Percentiles rank a stretch among this genome's conserved stretches.
Evolutionary conservation across 306 rosid genomes (phyloP).

Genomic region (Canavalia gladiata): DNA sequence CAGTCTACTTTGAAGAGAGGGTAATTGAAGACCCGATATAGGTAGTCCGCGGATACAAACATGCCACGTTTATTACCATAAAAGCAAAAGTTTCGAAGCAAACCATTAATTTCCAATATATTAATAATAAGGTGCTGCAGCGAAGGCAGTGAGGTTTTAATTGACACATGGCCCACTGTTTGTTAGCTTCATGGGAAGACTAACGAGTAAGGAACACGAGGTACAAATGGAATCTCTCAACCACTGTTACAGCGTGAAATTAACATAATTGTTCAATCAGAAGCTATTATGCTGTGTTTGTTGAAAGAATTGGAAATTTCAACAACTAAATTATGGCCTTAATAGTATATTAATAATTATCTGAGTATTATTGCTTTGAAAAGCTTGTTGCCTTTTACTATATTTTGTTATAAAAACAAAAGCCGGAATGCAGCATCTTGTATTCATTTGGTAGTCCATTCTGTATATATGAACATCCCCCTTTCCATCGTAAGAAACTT

Average conservation of each 20-base stretch:
- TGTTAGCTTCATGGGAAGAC: conserved; percentile 41
- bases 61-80: conserved; percentile 56
- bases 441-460: background rate
- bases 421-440: background rate
- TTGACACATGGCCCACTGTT: conserved; percentile 47
- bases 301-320: conserved; percentile 50
- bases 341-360: conserved; percentile 23
- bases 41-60: conserved; percentile 47
- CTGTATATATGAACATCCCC: background rate
- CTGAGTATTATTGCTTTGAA: conserved; percentile 29
- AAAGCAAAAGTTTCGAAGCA: conserved; percentile 17
- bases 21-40: conserved; percentile 53
- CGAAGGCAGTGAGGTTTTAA: conserved; percentile 25
- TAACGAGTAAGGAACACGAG: conserved; percentile 31
- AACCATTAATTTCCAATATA: background rate
- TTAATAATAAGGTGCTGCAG: conserved; percentile 28
- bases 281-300: conserved; percentile 46
- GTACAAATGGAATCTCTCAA: conserved; percentile 49
- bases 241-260: conserved; percentile 42
- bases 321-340: conserved; percentile 52
- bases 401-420: background rate
- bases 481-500: background rate
- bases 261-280: conserved; percentile 44
- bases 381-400: background rate
- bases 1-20: conserved; percentile 28